Evolutionary conservation across 768 basidiomycete genomes (phyloP), one percentile per base, ranked within the genome.

Genomic region (Lactifluus hygrophoroides): DNA sequence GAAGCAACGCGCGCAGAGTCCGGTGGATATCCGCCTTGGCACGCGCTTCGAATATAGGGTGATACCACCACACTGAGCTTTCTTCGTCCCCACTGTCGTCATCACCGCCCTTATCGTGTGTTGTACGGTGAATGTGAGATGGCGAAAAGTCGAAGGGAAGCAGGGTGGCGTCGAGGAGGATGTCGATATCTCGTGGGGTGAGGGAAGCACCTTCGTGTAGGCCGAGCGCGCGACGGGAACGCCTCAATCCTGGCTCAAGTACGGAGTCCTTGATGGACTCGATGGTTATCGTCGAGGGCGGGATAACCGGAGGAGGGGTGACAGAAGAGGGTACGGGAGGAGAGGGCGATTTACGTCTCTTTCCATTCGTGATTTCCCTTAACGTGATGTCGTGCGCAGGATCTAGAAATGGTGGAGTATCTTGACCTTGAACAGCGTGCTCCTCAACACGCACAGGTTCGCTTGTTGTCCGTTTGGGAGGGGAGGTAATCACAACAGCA

Each of bases 11-110:
- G 17, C 28, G 35, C 23, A 60, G 43, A 3, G 59, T 56, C n/a
- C 54, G 59, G 4, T 37, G 49, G 34, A 60, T 56, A 23, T 60
- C 54, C 17, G 54, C 59, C 59, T 60, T 60, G 43, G 43, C 59
- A 4, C 54, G 54, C 16, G 49, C 59, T 23, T 60, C 54, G 48
- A 56, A 56, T 23, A 35, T 40, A 9, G 59, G 59, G 23, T 51
- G 42, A 2, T 45, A 27, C 58, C 58, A 60, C 59, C 59, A 60
- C 28, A 55, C 43, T 13, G 42, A 30, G 5, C 27, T 56, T 16
- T 25, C 49, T 13, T 51, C 49, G 9, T 9, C 30, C 10, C 7
- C 17, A 5, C 5, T n/a, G 1, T 14, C 17, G 47, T 7, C 23
- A 6, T 45, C 19, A 27, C 10, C 42, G 16, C 3, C 25, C 2